Base-by-base conservation (phyloP, 495 filamentous ascomycete genomes). In the Lasiosphaeris hirsuta region DNA sequence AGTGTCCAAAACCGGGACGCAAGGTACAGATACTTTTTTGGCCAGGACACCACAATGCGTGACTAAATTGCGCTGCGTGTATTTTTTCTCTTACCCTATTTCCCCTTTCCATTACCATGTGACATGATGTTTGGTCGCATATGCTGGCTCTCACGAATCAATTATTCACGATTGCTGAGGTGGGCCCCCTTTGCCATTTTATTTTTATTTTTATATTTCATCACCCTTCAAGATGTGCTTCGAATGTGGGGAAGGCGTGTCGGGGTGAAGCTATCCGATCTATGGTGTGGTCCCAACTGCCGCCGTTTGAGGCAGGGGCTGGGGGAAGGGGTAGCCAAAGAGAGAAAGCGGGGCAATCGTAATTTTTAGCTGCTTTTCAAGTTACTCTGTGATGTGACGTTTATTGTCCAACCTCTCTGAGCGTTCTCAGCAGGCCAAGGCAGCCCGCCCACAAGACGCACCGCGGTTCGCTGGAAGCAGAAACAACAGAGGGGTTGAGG, bases 371-470 rank as follows among this genome's bases (percentile, higher is more conserved):
- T 33, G 59, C 56, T 48, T 36, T 53, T 15, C 43, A 4, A 45
- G 43, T 45, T 17, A 44, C 42, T n/a, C n/a, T n/a, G 23, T 30
- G 23, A 30, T 5, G 60, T 62, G 60, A 62, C 60, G 60, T 62
- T 56, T 59, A 19, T 42, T 51, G 43, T 62, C 59, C 56, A 37
- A 62, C 50, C 56, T 37, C 50, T 19, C 41, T 34, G 52, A 14
- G 50, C 15, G 30, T 10, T 35, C 19, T 19, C n/a, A 45, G 14
- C 36, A 36, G 54, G 10, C 15, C 13, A 19, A 14, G 30, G 33
- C 52, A 48, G 40, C 18, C 48, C 57, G 51, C 43, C 19, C 47
- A 15, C 49, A 37, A 51, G 9, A 23, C 36, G 15, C 15, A 14
- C 54, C 37, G 54, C 36, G 43, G 18, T 14, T 56, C 44, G 44